Evolutionary conservation across 371 early-diverging fungal genomes (phyloP).

Genomic region (Zychaea mexicana): DNA sequence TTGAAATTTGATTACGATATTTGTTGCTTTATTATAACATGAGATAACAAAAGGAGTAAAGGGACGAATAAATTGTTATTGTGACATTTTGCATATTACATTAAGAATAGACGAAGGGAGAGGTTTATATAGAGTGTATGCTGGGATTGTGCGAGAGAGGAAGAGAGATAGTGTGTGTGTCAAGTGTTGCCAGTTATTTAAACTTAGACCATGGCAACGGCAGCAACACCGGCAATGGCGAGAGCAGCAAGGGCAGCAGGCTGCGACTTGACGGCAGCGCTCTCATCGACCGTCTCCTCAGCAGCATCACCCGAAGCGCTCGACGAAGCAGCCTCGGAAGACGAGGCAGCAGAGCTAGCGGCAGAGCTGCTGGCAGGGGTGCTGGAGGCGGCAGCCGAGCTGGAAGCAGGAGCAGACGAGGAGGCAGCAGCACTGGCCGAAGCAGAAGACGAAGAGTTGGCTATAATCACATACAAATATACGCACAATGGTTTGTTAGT

Average conservation of each 20-base stretch:
- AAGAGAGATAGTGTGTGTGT: background rate
- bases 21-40: background rate
- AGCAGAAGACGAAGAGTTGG: background rate
- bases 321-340: conserved; percentile 9
- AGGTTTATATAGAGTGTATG: background rate
- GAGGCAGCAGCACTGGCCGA: background rate
- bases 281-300: conserved; percentile 2
- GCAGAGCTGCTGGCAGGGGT: conserved; percentile 6
- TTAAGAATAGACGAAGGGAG: background rate
- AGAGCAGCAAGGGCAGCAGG: conserved; percentile 23
- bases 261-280: conserved; percentile 14
- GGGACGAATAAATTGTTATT: background rate
- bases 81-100: conserved; percentile 2
- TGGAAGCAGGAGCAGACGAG: conserved; percentile 6
- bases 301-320: conserved; percentile 10
- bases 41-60: background rate
- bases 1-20: no score
- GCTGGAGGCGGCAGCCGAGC: conserved; percentile 7
- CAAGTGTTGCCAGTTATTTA: no score
- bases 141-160: background rate
- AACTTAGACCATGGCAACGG: conserved; percentile 20
- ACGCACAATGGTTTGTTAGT: background rate
- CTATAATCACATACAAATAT: background rate
- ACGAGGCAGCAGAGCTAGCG: background rate
- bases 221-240: conserved; percentile 21